Conservation (phyloP, 225 moss, liverwort and hornwort species). For the Bryum argenteum region DNA sequence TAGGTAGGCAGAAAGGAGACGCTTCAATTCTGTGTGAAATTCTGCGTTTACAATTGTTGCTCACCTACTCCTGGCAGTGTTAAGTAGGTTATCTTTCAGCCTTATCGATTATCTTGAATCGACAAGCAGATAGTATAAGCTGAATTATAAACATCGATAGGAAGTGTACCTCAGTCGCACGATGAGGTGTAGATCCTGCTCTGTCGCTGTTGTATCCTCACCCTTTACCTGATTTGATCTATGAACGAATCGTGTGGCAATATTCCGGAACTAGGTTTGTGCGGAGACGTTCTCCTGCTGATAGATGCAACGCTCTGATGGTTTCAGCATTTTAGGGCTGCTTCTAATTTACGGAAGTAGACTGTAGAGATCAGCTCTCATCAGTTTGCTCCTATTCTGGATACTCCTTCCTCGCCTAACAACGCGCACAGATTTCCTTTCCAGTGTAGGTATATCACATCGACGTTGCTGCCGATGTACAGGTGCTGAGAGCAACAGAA, state of each 20-base stretch:
- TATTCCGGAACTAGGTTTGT: neutral
- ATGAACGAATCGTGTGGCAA: neutral
- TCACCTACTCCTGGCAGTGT: neutral
- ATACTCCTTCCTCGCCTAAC: conserved; percentile 11
- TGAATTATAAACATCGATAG: neutral
- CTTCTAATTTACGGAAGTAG: neutral
- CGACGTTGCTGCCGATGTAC: conserved; percentile 17
- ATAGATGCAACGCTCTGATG: neutral
- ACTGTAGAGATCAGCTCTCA: neutral
- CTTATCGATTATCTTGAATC: conserved; percentile 12
- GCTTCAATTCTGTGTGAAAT: neutral
- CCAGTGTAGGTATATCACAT: conserved; percentile 32
- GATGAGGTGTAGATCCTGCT: neutral
- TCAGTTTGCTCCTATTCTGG: neutral
- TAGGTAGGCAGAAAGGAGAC: neutral
- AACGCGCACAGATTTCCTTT: conserved; percentile 18
- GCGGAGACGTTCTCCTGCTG: neutral
- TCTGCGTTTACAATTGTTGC: neutral
- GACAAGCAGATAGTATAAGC: neutral
- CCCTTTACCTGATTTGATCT: conserved; percentile 5
- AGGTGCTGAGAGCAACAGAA: conserved; percentile 25
- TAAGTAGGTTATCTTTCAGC: neutral
- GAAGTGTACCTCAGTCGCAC: conserved; percentile 7
- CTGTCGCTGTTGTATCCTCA: conserved; percentile 13
- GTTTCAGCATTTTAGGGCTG: conserved; percentile 13